phyloP scores from a whole-genome alignment of 768 basidiomycete species.

The Suillus subalutaceus region DNA sequence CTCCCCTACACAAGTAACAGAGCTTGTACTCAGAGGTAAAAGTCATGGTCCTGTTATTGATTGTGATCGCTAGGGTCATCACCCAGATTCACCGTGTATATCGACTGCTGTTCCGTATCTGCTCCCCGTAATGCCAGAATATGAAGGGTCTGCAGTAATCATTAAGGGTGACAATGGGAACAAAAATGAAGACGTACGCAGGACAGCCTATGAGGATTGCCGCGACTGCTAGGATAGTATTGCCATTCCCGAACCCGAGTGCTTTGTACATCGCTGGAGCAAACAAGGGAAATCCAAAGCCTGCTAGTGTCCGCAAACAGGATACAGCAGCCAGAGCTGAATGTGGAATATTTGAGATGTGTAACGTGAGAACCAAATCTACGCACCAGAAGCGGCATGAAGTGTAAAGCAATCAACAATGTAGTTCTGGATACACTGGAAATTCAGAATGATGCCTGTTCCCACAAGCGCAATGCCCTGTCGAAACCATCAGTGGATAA shows the following conservation, averaged over 20 bases:
- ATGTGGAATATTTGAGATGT: conserved; percentile 12
- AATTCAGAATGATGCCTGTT: conserved; percentile 58
- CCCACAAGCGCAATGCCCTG: conserved; percentile 64
- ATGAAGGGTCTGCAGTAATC: conserved; percentile 39
- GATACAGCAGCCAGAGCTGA: conserved; percentile 67
- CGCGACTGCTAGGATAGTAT: conserved; percentile 62
- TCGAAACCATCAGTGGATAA: background rate
- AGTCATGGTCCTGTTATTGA: background rate
- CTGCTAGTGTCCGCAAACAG: conserved; percentile 64
- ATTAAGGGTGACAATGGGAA: background rate
- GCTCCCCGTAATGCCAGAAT: conserved; percentile 49
- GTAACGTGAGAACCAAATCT: background rate
- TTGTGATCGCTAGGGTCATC: background rate
- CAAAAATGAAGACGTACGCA: conserved; percentile 26
- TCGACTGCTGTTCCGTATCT: conserved; percentile 53
- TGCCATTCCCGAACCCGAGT: conserved; percentile 71
- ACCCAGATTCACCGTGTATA: conserved; percentile 30
- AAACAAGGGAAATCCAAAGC: conserved; percentile 80
- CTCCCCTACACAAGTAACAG: background rate
- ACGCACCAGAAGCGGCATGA: conserved; percentile 56
- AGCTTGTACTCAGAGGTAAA: background rate
- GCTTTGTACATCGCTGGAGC: conserved; percentile 67
- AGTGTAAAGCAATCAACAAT: conserved; percentile 69
- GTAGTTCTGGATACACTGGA: conserved; percentile 69
- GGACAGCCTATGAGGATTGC: conserved; percentile 67